These are phyloP conservation scores for Tetracladium marchalianum DNA, from an alignment of 495 filamentous ascomycete genomes.

Conservation along the genomic window DNA sequence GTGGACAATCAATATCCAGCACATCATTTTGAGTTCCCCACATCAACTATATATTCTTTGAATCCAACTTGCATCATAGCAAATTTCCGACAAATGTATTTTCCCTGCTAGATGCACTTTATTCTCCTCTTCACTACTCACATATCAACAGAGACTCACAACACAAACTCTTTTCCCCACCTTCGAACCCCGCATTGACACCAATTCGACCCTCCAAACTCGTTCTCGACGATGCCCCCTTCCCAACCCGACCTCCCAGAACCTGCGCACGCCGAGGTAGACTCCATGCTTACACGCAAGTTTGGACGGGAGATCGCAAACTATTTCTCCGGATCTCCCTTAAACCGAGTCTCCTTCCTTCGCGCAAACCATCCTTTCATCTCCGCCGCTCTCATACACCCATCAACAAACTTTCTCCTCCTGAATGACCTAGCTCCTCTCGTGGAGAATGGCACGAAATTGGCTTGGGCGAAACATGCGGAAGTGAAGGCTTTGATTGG, in stretches of 20 bases:
- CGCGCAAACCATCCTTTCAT: slow-evolving; percentile 74
- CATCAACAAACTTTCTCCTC: slow-evolving; percentile 60
- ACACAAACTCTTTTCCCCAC: too few relatives aligned
- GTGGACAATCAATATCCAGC: too few relatives aligned
- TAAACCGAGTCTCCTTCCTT: slow-evolving; percentile 70
- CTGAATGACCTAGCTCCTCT: slow-evolving; percentile 77
- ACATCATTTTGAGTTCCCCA: too few relatives aligned
- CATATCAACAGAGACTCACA: too few relatives aligned
- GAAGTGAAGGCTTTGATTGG: slow-evolving; percentile 64
- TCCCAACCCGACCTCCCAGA: slow-evolving; percentile 32
- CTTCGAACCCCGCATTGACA: too few relatives aligned
- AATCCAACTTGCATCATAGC: too few relatives aligned
- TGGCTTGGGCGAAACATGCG: slow-evolving; percentile 52
- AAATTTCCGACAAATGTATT: too few relatives aligned
- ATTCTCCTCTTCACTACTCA: too few relatives aligned
- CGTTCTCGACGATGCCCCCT: slow-evolving; percentile 12
- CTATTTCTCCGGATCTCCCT: slow-evolving; percentile 75
- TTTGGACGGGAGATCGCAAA: slow-evolving; percentile 89
- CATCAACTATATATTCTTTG: too few relatives aligned
- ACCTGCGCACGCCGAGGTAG: slow-evolving; percentile 42
- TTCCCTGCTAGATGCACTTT: too few relatives aligned
- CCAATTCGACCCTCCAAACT: not conserved
- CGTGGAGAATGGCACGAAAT: slow-evolving; percentile 39
- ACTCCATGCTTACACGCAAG: slow-evolving; percentile 76
- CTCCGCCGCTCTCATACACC: slow-evolving; percentile 61